Evolutionary conservation across 192 early-diverging fungal genomes (phyloP), one percentile per base, ranked within the genome.

Genomic region (Coemansia sp.): DNA sequence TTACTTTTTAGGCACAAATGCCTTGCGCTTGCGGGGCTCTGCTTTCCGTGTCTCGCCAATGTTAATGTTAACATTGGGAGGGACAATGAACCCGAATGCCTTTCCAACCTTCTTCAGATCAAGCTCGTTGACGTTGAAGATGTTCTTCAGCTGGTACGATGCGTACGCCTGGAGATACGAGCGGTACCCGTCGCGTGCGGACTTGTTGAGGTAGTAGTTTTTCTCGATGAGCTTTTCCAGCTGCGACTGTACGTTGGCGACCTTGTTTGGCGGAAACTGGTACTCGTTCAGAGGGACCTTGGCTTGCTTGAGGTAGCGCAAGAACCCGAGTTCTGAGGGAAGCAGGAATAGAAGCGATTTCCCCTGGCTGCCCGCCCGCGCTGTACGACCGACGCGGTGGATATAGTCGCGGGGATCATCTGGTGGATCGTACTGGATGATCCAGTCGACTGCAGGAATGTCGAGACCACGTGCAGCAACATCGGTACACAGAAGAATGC

Each of bases 211-310:
- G 77, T 98, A 99, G 72, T 94, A 98, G 84, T 99, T 99, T 85
- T 96, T 97, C 72, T 96, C 92, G 1, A 99, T 88, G 48, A 99
- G 88, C 68, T 92, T 89, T 72, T 99, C 98, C n/a, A 99, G 89
- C 85, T 91, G 94, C 60, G 91, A 87, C 85, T 99, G 96, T 24
- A 99, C 93, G 76, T 98, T 98, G 75, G 97, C 91, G 66, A 98
- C 90, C 88, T 98, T 98, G 81, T 74, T 88, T 2, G 86, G 81
- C 48, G 95, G 96, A 86, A 99, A 98, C 81, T 99, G 92, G 85
- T 96, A 99, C 85, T 99, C 98, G 86, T 98, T 98, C 67, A 99
- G 87, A 8, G 97, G 98, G 0, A 98, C 95, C 79, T 95, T 98
- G 73, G 95, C 94, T 74, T 98, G 95, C 84, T 99, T 99, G 58